Evolutionary conservation across 306 rosid genomes (phyloP), one percentile per base, ranked within the genome.

Genomic region (Mucuna pruriens): DNA sequence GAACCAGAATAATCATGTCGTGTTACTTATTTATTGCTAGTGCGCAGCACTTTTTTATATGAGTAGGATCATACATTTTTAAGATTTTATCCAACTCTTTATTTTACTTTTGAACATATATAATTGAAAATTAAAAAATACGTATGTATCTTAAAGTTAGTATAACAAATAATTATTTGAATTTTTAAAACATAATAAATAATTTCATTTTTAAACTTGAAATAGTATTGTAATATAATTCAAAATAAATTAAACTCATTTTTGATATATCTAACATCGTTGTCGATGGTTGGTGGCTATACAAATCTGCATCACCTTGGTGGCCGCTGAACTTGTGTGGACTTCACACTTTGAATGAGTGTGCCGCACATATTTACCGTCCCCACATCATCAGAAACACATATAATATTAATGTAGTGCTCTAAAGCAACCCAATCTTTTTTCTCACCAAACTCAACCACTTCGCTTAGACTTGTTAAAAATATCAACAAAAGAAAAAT

Each of bases 391-490:
- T 48, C 19, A 9, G n/a, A n/a, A n/a, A n/a, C n/a, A n/a, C n/a
- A n/a, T n/a, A n/a, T 12, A 3, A 23, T 57, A 57, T 9, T 23
- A 2, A 22, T 22, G n/a, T n/a, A 23, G n/a, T 57, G 36, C 8
- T 57, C 34, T 46, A 9, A 63, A 7, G 36, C 64, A 13, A 46
- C 38, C 17, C 3, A 66, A 22, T 5, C 9, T 12, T 33, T 16
- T 38, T 57, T 29, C 10, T 22, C 65, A 51, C 67, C 82, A 9
- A 78, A 22, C 82, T 49, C 75, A 78, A 78, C 75, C 19, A 51
- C 42, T 22, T 39, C 66, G 44, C 39, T 44, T 44, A 23, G 17
- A 29, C 34, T 44, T 19, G n/a, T 40, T 9, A 4, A 49, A 5
- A 72, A 10, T 1, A 31, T 7, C 2, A 17, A 38, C 6, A 29